A percentile compares a stretch with the other conserved stretches of the same genome.
Conservation (phyloP, 163 green algal species). For the Chloroidium sp. region DNA sequence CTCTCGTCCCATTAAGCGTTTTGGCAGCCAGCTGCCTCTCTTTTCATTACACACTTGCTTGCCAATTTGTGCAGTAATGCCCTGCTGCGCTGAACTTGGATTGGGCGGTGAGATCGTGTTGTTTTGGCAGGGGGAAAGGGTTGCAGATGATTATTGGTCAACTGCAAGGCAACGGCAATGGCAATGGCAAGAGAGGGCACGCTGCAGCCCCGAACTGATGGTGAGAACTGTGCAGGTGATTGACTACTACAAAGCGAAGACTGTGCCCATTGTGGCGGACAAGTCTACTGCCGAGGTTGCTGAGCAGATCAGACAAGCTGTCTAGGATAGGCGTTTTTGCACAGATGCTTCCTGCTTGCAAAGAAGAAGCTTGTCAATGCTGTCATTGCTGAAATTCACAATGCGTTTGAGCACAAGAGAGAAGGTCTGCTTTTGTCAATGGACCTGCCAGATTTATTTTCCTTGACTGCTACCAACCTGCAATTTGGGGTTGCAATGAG, state of each 20-base stretch:
- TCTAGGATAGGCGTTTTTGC: neutral
- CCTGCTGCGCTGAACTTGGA: neutral
- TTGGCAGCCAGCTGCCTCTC: too few species aligned
- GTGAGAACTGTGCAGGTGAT: conserved; percentile 48
- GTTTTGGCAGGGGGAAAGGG: neutral
- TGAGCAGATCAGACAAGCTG: conserved; percentile 43
- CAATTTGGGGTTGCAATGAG: too few species aligned
- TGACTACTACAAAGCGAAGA: conserved; percentile 67
- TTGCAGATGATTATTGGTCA: neutral
- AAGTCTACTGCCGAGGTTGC: conserved; percentile 56
- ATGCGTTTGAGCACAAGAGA: too few species aligned
- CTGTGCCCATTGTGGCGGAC: conserved; percentile 66
- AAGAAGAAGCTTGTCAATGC: too few species aligned
- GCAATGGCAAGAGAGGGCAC: neutral
- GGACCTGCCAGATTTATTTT: too few species aligned
- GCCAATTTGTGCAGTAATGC: neutral
- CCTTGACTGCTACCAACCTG: too few species aligned
- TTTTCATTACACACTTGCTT: neutral
- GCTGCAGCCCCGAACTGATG: too few species aligned
- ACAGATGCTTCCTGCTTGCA: too few species aligned
- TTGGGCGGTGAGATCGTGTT: neutral
- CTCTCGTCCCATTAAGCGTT: too few species aligned
- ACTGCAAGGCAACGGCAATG: neutral
- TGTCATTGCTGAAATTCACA: too few species aligned
- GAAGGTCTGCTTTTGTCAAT: too few species aligned